Percentiles rank a stretch among this genome's conserved stretches.
These are phyloP conservation scores for Plasmodium yoelii DNA, from an alignment of 169 alveolate species.

Conservation along the genomic window DNA sequence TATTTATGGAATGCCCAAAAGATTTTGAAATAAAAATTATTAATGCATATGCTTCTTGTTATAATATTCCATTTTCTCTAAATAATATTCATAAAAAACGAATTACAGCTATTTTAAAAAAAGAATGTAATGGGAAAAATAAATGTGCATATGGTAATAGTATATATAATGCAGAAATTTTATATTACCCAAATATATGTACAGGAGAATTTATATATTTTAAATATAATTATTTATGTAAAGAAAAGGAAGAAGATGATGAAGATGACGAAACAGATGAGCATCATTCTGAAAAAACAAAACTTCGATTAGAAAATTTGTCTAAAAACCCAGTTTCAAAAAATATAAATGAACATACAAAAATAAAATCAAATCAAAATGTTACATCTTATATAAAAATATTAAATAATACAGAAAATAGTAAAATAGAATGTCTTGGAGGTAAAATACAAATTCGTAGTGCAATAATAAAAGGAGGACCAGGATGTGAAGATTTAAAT, in stretches of 20 bases:
- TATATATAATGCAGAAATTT: neutral
- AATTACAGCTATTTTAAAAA: slow-evolving; percentile 10
- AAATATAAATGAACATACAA: neutral
- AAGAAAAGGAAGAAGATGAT: neutral
- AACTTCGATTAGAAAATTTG: neutral
- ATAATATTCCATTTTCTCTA: neutral
- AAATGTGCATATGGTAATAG: slow-evolving; percentile 32
- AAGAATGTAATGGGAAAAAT: slow-evolving; percentile 15
- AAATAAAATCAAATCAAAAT: neutral
- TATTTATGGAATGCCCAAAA: slow-evolving; percentile 20
- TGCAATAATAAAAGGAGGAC: slow-evolving; percentile 34
- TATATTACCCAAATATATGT: slow-evolving; percentile 3
- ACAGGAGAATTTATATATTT: neutral
- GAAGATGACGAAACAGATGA: neutral
- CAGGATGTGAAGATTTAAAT: slow-evolving; percentile 35
- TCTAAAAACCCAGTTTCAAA: neutral
- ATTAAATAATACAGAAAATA: slow-evolving; percentile 12
- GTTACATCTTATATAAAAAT: neutral
- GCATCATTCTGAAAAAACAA: neutral
- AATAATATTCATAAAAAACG: slow-evolving; percentile 15
- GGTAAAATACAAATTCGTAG: slow-evolving; percentile 23
- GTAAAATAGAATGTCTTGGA: slow-evolving; percentile 47
- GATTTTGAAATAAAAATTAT: slow-evolving; percentile 33
- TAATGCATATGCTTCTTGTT: slow-evolving; percentile 33
- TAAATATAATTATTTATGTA: slow-evolving; percentile 37